These are phyloP conservation scores for Xylaria nigripes DNA, from an alignment of 495 filamentous ascomycete genomes.

Conservation along the genomic window DNA sequence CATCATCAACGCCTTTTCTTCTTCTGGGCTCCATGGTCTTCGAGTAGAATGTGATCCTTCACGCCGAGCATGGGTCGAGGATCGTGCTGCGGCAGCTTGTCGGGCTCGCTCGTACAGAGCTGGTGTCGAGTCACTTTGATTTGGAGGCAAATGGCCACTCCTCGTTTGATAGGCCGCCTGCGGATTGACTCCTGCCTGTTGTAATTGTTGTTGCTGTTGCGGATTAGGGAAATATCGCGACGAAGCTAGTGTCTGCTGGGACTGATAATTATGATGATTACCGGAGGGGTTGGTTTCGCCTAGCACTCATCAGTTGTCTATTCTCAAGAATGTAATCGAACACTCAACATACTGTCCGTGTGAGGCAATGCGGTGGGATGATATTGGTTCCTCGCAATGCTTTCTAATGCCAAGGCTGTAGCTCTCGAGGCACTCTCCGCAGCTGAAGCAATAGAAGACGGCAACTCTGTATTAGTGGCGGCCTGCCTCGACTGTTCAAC, in stretches of 20 bases:
- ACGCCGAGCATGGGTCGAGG: constrained; percentile 62
- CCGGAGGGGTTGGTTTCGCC: constrained; percentile 11
- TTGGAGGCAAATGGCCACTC: constrained; percentile 46
- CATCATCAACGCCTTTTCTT: constrained; percentile 88
- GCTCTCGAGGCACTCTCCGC: constrained; percentile 26
- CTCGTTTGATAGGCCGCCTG: constrained; percentile 24
- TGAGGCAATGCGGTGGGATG: constrained; percentile 27
- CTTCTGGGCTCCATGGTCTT: constrained; percentile 80
- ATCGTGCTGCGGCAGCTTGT: constrained; percentile 71
- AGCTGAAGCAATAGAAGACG: constrained; percentile 26
- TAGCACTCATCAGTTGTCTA: not conserved
- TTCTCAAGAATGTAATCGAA: not conserved
- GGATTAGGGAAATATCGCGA: constrained; percentile 23
- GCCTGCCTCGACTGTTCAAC: constrained; percentile 24
- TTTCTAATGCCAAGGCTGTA: constrained; percentile 25
- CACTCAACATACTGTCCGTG: constrained; percentile 20
- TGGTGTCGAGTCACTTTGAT: constrained; percentile 68
- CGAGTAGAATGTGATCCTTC: constrained; percentile 76
- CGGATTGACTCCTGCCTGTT: constrained; percentile 12
- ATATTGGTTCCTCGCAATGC: constrained; percentile 28
- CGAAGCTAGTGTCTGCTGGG: constrained; percentile 19
- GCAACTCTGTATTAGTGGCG: constrained; percentile 17
- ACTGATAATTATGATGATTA: constrained; percentile 26
- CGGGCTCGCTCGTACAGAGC: constrained; percentile 76
- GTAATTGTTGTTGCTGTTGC: constrained; percentile 20